These are phyloP conservation scores for Neonectria neomacrospora DNA, from an alignment of 2,329 filamentous ascomycete genomes.

Conservation along the genomic window DNA sequence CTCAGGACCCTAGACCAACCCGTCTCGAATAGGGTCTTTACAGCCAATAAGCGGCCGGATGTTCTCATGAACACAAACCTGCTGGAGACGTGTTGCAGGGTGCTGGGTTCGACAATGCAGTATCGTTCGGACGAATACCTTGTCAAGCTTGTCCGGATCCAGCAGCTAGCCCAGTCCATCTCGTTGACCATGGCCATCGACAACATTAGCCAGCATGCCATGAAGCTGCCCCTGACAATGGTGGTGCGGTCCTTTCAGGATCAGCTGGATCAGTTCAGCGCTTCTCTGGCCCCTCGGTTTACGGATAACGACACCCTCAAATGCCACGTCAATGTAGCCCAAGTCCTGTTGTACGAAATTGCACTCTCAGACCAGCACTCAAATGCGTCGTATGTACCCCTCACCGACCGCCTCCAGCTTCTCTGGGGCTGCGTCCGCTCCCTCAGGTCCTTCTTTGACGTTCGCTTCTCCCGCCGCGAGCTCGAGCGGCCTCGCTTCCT, in stretches of 20 bases:
- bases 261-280: constrained; percentile 54
- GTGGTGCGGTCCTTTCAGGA: constrained; percentile 58
- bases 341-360: constrained; percentile 60
- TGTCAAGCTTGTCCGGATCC: constrained; percentile 58
- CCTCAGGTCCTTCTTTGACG: constrained; percentile 53
- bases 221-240: constrained; percentile 54
- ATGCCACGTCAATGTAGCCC: constrained; percentile 57
- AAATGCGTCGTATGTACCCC: constrained; percentile 45
- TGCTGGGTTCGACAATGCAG: constrained; percentile 56
- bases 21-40: constrained; percentile 50
- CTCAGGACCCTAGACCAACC: constrained; percentile 1
- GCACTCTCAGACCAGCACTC: constrained; percentile 54
- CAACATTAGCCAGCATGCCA: constrained; percentile 43
- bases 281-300: constrained; percentile 50
- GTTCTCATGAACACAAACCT: constrained; percentile 59
- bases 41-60: constrained; percentile 60
- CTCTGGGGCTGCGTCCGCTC: constrained; percentile 58
- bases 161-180: constrained; percentile 61
- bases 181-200: constrained; percentile 52
- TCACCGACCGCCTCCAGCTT: constrained; percentile 55
- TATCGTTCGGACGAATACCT: constrained; percentile 57
- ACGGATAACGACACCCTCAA: constrained; percentile 52
- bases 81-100: constrained; percentile 56
- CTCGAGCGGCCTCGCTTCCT: constrained; percentile 54
- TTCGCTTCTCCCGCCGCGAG: constrained; percentile 48